Evolutionary conservation across 169 alveolate genomes (phyloP).

Genomic region (Plasmodium coatneyi): DNA sequence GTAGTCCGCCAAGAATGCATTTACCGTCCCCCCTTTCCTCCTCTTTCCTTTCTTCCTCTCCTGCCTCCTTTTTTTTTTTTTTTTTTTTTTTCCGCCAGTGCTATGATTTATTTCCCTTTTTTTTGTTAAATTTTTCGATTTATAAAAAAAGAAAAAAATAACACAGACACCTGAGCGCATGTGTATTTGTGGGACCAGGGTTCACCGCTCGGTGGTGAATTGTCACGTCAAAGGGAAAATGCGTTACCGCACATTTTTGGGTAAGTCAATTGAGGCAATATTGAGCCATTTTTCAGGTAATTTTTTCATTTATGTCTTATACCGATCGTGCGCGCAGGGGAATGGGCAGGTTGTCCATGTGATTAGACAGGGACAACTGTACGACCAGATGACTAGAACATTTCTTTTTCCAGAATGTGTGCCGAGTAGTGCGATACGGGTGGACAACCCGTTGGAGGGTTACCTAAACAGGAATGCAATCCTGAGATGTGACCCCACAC

Average conservation of each 20-base stretch:
- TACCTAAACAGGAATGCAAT: neutral
- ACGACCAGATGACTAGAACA: neutral
- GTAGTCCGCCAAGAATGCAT: neutral
- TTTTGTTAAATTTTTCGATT: conserved; percentile 58
- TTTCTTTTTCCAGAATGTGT: neutral
- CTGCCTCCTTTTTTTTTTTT: neutral
- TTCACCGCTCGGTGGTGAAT: neutral
- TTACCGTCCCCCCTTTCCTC: neutral
- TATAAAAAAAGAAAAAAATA: conserved; percentile 10
- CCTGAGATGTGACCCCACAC: neutral
- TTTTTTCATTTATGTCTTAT: too few relatives aligned
- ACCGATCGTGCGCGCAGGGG: too few relatives aligned
- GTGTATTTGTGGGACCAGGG: neutral
- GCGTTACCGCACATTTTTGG: neutral
- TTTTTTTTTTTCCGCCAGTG: neutral
- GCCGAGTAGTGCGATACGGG: too few relatives aligned
- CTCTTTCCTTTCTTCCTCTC: neutral
- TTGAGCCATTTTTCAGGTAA: neutral
- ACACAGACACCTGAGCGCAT: neutral
- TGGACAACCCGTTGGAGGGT: too few relatives aligned
- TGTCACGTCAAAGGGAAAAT: conserved; percentile 10
- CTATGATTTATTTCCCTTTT: neutral
- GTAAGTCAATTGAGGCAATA: neutral
- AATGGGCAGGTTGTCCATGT: too few relatives aligned
- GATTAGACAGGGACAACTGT: too few relatives aligned